Evolutionary conservation across 257 asterid genomes (phyloP).

Genomic region (Przewalskia tangutica): DNA sequence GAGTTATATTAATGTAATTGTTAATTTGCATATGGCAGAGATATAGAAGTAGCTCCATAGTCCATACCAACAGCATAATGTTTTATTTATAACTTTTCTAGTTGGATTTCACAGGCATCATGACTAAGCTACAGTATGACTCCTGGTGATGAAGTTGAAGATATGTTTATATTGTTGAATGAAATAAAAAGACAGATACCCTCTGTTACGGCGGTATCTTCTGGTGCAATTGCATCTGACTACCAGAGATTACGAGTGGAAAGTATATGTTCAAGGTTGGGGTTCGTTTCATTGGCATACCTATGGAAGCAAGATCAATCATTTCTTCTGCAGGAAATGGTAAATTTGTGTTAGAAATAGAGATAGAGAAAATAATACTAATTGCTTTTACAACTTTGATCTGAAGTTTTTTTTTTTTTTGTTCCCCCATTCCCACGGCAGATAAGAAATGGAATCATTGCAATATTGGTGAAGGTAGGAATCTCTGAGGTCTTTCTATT

Average conservation of each 20-base stretch:
- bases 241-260: conserved; percentile 94
- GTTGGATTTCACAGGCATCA: conserved; percentile 46
- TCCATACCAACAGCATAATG: background rate
- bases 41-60: background rate
- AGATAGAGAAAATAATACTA: background rate
- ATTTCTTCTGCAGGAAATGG: conserved; percentile 78
- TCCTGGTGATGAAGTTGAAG: conserved; percentile 99
- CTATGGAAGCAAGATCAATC: conserved; percentile 96
- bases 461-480: conserved; percentile 75
- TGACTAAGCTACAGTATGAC: conserved; percentile 69
- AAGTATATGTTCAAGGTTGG: conserved; percentile 87
- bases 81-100: background rate
- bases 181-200: conserved; percentile 84
- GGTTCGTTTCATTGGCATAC: conserved; percentile 86
- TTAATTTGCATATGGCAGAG: background rate
- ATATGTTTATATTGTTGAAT: conserved; percentile 69
- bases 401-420: conserved; percentile 8
- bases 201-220: conserved; percentile 71
- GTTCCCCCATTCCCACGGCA: conserved; percentile 16
- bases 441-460: conserved; percentile 68
- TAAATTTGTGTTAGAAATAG: conserved; percentile 20
- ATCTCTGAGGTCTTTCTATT: background rate
- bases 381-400: background rate
- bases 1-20: background rate
- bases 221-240: conserved; percentile 98